Base-by-base conservation (phyloP, 2,329 filamentous ascomycete genomes). In the Claviceps sp. region DNA sequence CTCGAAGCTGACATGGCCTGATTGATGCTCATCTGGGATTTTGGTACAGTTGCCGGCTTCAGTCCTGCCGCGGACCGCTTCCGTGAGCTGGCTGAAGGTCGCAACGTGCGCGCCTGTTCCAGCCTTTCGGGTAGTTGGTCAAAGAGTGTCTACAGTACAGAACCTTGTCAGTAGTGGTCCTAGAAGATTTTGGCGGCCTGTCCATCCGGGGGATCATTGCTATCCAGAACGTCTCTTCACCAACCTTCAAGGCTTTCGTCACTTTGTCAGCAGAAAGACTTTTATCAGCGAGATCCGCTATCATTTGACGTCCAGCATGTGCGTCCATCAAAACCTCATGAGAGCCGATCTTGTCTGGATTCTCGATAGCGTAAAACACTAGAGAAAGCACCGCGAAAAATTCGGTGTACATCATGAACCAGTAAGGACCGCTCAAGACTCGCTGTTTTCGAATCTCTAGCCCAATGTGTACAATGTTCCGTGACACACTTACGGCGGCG, bases 211-310 rank as follows among this genome's bases (percentile, higher is more conserved):
- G 8, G 26, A 30, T 30, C 26, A 30, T 30, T 30, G 26, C 8
- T 30, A 30, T 30, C 26, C 26, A 30, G 26, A 9, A 30, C 24
- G 34, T 44, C 24, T 16, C 36, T 43, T 4, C 14, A 70, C 80
- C 66, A 74, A 91, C 88, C 63, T 82, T 79, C 30, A 98, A 74
- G 42, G 87, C 85, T 46, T 75, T 76, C 1, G 87, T 88, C 61
- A 94, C 93, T 55, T 88, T 77, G 63, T 96, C 89, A 3, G 93
- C 93, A 38, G 90, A 89, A 74, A 94, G 77, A 62, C 89, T 96
- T 60, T 85, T 84, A 60, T 86, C 82, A 2, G 89, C 85, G 53
- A 97, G 75, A 16, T 81, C 82, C 49, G 82, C 80, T 54, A 97
- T 78, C 56, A 90, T 87, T 57, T 91, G 84, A 62, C 87, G 87